Percentiles rank a stretch among this genome's conserved stretches.
These are phyloP conservation scores for Pichia sp. DNA, from an alignment of 1,139 yeast species.

Conservation along the genomic window DNA sequence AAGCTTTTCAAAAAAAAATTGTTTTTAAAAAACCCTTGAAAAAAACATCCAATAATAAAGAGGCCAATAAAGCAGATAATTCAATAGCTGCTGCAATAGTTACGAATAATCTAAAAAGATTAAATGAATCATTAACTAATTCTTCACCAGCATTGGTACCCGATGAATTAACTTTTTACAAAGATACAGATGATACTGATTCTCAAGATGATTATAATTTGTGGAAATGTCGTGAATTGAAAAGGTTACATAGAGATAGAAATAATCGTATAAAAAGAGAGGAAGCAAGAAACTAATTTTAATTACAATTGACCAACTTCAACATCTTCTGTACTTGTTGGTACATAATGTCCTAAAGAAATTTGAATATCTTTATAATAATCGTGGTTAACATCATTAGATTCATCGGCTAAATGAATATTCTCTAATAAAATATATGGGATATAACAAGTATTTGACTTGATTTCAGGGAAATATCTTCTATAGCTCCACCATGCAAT, in stretches of 20 bases:
- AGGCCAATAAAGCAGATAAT: background rate
- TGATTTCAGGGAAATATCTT: conserved; percentile 34
- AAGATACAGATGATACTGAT: conserved; percentile 7
- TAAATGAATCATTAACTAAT: background rate
- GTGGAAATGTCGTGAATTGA: conserved; percentile 12
- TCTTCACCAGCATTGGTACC: background rate
- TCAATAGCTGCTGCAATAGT: background rate
- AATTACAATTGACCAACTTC: conserved; percentile 3
- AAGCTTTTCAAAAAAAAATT: background rate
- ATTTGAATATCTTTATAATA: conserved; percentile 13
- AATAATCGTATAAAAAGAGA: conserved; percentile 8
- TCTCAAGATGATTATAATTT: background rate
- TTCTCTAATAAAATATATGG: conserved; percentile 21
- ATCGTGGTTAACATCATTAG: conserved; percentile 9
- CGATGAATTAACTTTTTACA: conserved; percentile 1
- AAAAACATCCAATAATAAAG: background rate
- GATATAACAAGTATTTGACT: conserved; percentile 23
- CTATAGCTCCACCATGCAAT: conserved; percentile 45
- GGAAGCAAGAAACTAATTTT: background rate
- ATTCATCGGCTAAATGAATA: background rate
- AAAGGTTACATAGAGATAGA: conserved; percentile 11
- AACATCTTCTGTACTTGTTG: conserved; percentile 7
- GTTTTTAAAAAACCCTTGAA: background rate
- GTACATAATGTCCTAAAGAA: conserved; percentile 6
- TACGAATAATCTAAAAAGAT: background rate